Evolutionary conservation across 768 basidiomycete species (phyloP), one percentile per base, ranked within the genome.

Genomic region (Gyrodon lividus): DNA sequence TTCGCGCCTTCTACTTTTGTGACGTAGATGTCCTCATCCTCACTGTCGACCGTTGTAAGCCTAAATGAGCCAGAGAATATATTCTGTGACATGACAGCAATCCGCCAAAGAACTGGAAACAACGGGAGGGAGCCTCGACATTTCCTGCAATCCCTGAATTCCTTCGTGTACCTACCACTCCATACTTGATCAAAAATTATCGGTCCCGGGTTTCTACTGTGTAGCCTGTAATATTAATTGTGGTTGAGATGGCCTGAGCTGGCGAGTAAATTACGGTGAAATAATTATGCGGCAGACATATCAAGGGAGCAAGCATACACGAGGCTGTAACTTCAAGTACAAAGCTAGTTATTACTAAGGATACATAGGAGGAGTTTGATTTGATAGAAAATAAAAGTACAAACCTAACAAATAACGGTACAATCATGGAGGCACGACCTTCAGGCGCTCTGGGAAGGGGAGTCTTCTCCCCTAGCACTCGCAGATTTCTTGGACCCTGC

Each of bases 291-390:
- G 16, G 30, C 48, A n/a, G 40, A 64, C 31, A 51, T 42, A 42
- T 49, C 28, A 52, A 23, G 34, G 50, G 41, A 13, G 20, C 14
- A 35, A 51, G 53, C 47, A 50, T 52, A 54, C 40, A 58, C 33
- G 35, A 41, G 16, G 28, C 23, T 40, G 17, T 28, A 31, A 31
- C 49, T 10, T 9, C 23, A 30, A 45, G 50, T 56, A 52, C 48
- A 48, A 50, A 51, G 52, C 9, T 56, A 51, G 48, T 47, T 60
- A 54, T 44, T 39, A 48, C 52, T 60, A 65, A 17, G 43, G 51
- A 69, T 69, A 69, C 62, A 66, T 19, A n/a, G 38, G 39, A 28
- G 47, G 24, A 23, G 14, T 38, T 14, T 20, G 16, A n/a, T 37
- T 13, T 12, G 31, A 47, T 46, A 30, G 9, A 41, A 46, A 8